Base-by-base conservation (phyloP, 2,329 filamentous ascomycete genomes). In the Nakataea oryzae region DNA sequence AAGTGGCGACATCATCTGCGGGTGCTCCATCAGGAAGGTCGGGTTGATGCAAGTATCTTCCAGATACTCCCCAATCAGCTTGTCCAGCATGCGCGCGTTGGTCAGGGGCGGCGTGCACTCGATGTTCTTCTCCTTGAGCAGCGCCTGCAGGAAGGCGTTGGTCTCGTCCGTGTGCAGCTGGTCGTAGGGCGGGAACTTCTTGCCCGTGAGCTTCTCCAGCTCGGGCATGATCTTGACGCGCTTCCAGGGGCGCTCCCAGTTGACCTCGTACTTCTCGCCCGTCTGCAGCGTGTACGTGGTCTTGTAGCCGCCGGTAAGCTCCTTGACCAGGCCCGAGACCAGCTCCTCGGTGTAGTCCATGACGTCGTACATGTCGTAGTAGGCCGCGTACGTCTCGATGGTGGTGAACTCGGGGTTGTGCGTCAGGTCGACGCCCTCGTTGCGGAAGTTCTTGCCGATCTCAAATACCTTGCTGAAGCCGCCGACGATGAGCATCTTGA, bases 371-470 rank as follows among this genome's bases (percentile, higher is more conserved):
- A 96, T 86, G 75, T 96, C 92, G 62, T 89, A 89, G 68, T 92
- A 97, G 3, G 95, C 93, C 84, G 90, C 87, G 78, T 99, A 99
- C 78, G 97, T 97, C 76, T 99, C 95, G 74, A 91, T 91, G 29
- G 91, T 96, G 56, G 95, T 99, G 80, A 99, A 99, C 74, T 99
- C 95, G 54, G 90, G 95, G 80, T 97, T 99, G 81, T 99, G 95
- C 9, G 95, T 99, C 60, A 95, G 80, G 74, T 96, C 91, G 66
- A 91, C 88, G 64, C 89, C 90, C 75, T 96, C 91, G 72, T 99
- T 99, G 70, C 95, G 82, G 85, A 99, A 99, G 74, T 96, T 91
- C 67, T 92, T 88, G 66, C 95, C 95, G 65, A 99, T 86, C 74
- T 99, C 95, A 76, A 96, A 99, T 17, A 99, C 95, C 69, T 90